These are phyloP conservation scores for Hyphopichia homilentoma DNA, from an alignment of 805 yeast species.

Conservation along the genomic window DNA sequence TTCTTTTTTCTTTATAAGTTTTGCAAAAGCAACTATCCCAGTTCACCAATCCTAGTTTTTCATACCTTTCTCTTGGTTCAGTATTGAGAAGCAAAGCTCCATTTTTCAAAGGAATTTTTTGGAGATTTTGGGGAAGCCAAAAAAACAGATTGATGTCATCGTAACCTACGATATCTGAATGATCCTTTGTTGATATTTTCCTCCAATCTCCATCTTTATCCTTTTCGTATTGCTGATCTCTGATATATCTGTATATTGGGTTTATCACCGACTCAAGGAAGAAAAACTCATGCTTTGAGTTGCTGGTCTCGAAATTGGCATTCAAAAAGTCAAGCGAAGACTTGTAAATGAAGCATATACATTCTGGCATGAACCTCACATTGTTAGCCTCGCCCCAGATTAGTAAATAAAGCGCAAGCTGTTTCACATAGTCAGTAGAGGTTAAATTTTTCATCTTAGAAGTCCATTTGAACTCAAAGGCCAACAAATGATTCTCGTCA, in stretches of 20 bases:
- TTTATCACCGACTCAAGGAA: slow-evolving; percentile 40
- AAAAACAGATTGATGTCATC: slow-evolving; percentile 53
- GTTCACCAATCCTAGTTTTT: slow-evolving; percentile 23
- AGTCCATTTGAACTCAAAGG: slow-evolving; percentile 56
- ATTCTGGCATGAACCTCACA: slow-evolving; percentile 47
- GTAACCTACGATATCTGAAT: slow-evolving; percentile 54
- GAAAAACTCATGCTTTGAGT: slow-evolving; percentile 14
- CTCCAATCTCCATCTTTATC: slow-evolving; percentile 48
- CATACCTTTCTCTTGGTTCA: slow-evolving; percentile 27
- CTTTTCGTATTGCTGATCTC: slow-evolving; percentile 63
- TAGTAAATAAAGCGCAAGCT: slow-evolving; percentile 57
- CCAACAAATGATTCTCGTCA: slow-evolving; percentile 13
- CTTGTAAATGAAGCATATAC: slow-evolving; percentile 31
- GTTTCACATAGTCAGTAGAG: slow-evolving; percentile 58
- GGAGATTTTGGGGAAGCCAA: slow-evolving; percentile 41
- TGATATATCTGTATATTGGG: slow-evolving; percentile 54
- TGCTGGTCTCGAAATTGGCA: neutral
- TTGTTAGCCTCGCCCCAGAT: slow-evolving; percentile 81
- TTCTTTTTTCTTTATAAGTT: slow-evolving; percentile 45
- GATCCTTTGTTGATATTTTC: slow-evolving; percentile 64
- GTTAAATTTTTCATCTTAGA: slow-evolving; percentile 52
- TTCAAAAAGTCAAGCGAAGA: slow-evolving; percentile 19
- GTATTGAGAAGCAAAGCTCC: slow-evolving; percentile 25
- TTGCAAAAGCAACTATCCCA: slow-evolving; percentile 44
- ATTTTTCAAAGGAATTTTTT: slow-evolving; percentile 28